Evolutionary conservation across 768 basidiomycete genomes (phyloP), one percentile per base, ranked within the genome.

Genomic region (Hypsizygus marmoreus): DNA sequence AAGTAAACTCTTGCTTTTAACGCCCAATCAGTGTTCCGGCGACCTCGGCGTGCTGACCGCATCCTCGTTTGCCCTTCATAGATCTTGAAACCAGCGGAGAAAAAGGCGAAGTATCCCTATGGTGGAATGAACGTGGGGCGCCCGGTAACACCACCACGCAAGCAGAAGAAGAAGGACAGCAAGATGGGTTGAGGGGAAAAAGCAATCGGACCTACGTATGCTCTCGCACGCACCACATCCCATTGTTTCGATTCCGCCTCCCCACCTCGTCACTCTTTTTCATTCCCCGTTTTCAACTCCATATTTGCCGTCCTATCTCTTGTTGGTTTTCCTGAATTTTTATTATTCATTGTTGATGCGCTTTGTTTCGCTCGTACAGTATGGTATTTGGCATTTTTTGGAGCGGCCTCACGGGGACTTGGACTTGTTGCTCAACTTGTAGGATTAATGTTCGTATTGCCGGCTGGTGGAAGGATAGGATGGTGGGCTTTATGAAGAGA

Each of bases 61-160:
- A 29, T 5, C 19, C 17, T 28, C n/a, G 17, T 23, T 38, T 33
- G 35, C 31, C 40, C 19, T 24, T 30, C 25, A 8, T 60, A 97
- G 94, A 99, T 99, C 54, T 76, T 99, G 60, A 99, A 99, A 72
- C 95, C 95, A 25, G 95, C 95, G 14, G 95, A 99, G 77, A 98
- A 98, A 82, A 97, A 97, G 71, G 82, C 89, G 45, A 95, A 95
- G 68, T 88, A 91, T 56, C 87, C 90, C 3, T 91, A 91, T 56
- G 88, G 89, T 34, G 87, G 86, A 38, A 88, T 88, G 76, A 88
- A 88, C 61, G 82, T 86, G 77, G 87, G 86, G 19, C 80, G 91
- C 55, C 91, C 89, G 4, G 88, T 95, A 57, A 97, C 95, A 54
- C 94, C 94, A 52, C 95, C 95, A 51, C 90, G 95, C 70, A 97